A percentile compares a stretch with the other conserved stretches of the same genome.
Evolutionary conservation across 495 filamentous ascomycete species (phyloP).

Genomic region (Penicillium verhagenii): DNA sequence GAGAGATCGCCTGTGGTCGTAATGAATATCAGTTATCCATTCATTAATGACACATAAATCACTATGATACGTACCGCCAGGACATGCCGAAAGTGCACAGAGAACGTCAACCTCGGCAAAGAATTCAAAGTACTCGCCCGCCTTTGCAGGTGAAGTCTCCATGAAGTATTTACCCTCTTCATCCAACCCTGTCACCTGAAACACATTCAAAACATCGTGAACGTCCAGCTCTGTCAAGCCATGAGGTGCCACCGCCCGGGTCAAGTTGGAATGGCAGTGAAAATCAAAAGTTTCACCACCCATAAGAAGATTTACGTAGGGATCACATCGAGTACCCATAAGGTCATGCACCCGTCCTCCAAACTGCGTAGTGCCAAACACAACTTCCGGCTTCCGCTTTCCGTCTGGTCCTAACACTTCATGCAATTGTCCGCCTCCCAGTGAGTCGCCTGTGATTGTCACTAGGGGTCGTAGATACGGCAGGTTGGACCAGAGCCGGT

Average conservation of each 20-base stretch:
- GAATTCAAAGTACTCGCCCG: conserved; percentile 71
- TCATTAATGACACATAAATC: not conserved
- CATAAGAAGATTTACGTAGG: conserved; percentile 71
- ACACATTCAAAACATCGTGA: conserved; percentile 79
- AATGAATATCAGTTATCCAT: conserved; percentile 33
- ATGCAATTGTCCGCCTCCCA: conserved; percentile 57
- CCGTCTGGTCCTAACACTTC: conserved; percentile 39
- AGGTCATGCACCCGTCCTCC: conserved; percentile 67
- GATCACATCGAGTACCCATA: conserved; percentile 74
- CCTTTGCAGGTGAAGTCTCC: conserved; percentile 65
- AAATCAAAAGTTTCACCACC: conserved; percentile 70
- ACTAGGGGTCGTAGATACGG: conserved; percentile 73
- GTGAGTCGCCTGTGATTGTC: conserved; percentile 68
- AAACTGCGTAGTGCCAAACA: conserved; percentile 43
- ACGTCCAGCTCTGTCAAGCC: conserved; percentile 71
- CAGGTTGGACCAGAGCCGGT: conserved; percentile 73
- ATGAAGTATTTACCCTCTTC: conserved; percentile 74
- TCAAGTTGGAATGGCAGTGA: conserved; percentile 81
- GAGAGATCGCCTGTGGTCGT: conserved; percentile 61
- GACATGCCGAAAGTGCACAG: conserved; percentile 67
- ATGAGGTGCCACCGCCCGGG: conserved; percentile 64
- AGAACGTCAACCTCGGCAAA: conserved; percentile 74
- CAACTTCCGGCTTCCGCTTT: conserved; percentile 32
- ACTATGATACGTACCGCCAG: conserved; percentile 45
- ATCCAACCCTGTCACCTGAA: conserved; percentile 76